These are phyloP conservation scores for Lachancea kluyveri DNA, from an alignment of 805 yeast genomes.

Conservation along the genomic window DNA sequence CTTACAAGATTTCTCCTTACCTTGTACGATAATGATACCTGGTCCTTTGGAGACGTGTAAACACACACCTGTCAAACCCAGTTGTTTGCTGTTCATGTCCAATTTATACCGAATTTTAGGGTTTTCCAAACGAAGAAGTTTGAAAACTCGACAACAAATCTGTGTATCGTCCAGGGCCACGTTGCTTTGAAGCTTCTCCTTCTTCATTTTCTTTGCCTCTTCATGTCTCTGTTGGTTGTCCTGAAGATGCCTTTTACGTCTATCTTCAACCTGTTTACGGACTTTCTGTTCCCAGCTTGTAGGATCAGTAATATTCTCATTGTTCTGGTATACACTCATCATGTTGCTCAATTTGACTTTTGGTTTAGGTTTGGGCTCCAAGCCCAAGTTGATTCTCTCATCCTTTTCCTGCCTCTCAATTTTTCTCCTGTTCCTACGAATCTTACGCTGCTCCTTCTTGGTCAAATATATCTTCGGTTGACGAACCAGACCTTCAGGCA, in stretches of 20 bases:
- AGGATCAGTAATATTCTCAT: slow-evolving; percentile 83
- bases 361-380: slow-evolving; percentile 84
- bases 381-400: slow-evolving; percentile 71
- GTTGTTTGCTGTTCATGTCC: slow-evolving; percentile 74
- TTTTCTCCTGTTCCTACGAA: slow-evolving; percentile 64
- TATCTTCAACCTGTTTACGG: slow-evolving; percentile 54
- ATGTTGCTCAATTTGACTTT: slow-evolving; percentile 79
- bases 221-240: slow-evolving; percentile 53
- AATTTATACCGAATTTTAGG: slow-evolving; percentile 69
- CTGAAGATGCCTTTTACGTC: slow-evolving; percentile 52
- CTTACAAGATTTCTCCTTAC: slow-evolving; percentile 56
- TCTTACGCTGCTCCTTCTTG: slow-evolving; percentile 66
- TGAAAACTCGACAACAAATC: slow-evolving; percentile 44
- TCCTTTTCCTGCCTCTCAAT: slow-evolving; percentile 61
- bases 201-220: slow-evolving; percentile 17
- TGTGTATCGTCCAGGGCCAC: neutral
- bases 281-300: slow-evolving; percentile 77
- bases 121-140: slow-evolving; percentile 46
- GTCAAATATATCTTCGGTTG: slow-evolving; percentile 56
- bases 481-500: slow-evolving; percentile 39
- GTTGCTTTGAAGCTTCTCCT: slow-evolving; percentile 3
- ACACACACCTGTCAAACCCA: slow-evolving; percentile 58
- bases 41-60: slow-evolving; percentile 38
- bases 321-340: slow-evolving; percentile 72
- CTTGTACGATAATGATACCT: slow-evolving; percentile 67